Conservation (phyloP, 768 basidiomycete genomes). For the Rubroboletus satanas region DNA sequence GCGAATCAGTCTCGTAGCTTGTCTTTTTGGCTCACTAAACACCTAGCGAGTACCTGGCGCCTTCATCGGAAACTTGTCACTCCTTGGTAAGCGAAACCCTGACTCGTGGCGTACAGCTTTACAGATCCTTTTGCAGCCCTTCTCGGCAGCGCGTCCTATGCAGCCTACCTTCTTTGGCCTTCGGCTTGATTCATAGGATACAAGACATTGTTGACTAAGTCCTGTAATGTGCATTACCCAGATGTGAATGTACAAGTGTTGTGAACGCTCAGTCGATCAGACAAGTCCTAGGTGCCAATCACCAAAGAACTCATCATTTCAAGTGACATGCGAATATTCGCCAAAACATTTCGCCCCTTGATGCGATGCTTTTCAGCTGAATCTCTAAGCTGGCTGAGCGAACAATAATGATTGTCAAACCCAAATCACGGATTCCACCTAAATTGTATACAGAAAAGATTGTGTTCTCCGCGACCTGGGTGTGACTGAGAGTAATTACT, state of each 20-base stretch:
- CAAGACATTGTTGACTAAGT: neutral
- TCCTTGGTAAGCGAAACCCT: conserved; percentile 17
- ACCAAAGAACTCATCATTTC: neutral
- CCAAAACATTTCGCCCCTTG: neutral
- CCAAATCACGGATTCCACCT: no score
- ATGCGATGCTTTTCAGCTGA: neutral
- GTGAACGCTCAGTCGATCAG: neutral
- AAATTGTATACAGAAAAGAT: neutral
- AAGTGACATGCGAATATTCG: neutral
- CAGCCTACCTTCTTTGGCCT: conserved; percentile 27
- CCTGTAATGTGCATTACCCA: neutral
- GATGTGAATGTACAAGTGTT: neutral
- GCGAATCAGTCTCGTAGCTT: neutral
- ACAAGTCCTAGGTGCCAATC: neutral
- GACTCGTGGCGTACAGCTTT: no score
- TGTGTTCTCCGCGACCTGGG: neutral
- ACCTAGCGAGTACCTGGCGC: conserved; percentile 22
- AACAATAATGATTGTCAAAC: neutral
- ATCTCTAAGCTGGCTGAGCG: neutral
- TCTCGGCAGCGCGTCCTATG: conserved; percentile 28
- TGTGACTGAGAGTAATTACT: conserved; percentile 14
- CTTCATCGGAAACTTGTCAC: conserved; percentile 12
- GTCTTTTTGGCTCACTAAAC: conserved; percentile 6
- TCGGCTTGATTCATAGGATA: conserved; percentile 2
- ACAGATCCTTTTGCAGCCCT: conserved; percentile 17